Percentiles rank a stretch among this genome's conserved stretches.
These are phyloP conservation scores for Saprolegnia parasitica DNA, from an alignment of 352 stramenopile species.

Conservation along the genomic window DNA sequence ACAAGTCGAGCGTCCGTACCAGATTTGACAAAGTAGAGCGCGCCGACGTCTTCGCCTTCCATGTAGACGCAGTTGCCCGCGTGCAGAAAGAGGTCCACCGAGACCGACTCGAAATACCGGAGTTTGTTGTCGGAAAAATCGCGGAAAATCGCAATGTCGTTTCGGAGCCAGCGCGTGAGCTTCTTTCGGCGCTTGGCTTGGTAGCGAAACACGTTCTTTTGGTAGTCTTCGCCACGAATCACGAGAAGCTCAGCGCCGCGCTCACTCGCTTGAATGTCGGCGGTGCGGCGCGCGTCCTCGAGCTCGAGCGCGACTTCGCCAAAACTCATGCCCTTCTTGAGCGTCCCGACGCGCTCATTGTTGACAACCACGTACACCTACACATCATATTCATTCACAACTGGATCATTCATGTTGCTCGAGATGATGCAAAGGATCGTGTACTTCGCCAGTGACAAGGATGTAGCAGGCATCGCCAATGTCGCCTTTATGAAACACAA, in stretches of 20 bases:
- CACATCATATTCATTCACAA: background rate
- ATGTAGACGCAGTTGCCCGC: constrained; percentile 53
- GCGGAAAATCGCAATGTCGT: constrained; percentile 57
- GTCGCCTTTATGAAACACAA: constrained; percentile 60
- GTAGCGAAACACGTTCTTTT: constrained; percentile 59
- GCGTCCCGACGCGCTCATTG: background rate
- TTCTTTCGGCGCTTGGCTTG: constrained; percentile 61
- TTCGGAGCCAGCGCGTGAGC: constrained; percentile 61
- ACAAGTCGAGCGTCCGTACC: background rate
- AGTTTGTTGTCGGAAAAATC: constrained; percentile 73
- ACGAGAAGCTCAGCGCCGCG: constrained; percentile 56
- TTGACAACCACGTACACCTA: constrained; percentile 17
- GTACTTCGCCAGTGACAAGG: constrained; percentile 55
- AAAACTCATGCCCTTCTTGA: constrained; percentile 34
- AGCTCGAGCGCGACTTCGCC: constrained; percentile 65
- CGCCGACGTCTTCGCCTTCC: constrained; percentile 55
- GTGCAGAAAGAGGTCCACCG: constrained; percentile 59
- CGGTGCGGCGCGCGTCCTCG: constrained; percentile 62
- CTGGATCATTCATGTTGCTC: too few relatives aligned
- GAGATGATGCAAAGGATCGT: too few relatives aligned
- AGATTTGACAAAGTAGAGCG: constrained; percentile 62
- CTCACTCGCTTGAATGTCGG: constrained; percentile 46
- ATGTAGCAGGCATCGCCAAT: constrained; percentile 64
- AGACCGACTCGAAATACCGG: constrained; percentile 73
- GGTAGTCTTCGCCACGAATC: constrained; percentile 67